These are phyloP conservation scores for Aspergillus biplanus DNA, from an alignment of 495 filamentous ascomycete genomes.

Conservation along the genomic window DNA sequence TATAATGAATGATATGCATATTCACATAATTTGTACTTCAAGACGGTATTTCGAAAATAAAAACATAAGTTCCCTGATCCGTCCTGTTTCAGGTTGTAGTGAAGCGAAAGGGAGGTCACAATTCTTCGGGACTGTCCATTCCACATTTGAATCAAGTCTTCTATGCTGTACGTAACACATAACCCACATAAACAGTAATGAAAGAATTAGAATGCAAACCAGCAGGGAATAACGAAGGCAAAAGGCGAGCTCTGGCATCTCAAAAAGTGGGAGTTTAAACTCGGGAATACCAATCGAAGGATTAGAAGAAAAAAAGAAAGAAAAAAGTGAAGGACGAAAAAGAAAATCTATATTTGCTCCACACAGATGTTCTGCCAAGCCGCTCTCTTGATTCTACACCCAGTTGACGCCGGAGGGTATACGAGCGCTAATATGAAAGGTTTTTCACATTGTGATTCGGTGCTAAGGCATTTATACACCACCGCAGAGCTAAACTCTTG, in stretches of 20 bases:
- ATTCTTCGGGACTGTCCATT: slow-evolving; percentile 20
- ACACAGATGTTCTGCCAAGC: slow-evolving; percentile 40
- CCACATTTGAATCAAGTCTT: slow-evolving; percentile 23
- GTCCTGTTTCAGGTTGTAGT: background rate
- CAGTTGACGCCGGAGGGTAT: slow-evolving; percentile 53
- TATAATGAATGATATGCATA: background rate
- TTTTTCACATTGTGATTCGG: slow-evolving; percentile 31
- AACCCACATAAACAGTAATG: slow-evolving; percentile 28
- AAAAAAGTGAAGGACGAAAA: slow-evolving; percentile 29
- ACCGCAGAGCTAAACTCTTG: slow-evolving; percentile 40
- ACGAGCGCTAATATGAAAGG: slow-evolving; percentile 51
- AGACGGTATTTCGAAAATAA: background rate
- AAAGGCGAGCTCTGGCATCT: slow-evolving; percentile 31
- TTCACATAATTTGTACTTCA: background rate
- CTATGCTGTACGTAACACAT: slow-evolving; percentile 41
- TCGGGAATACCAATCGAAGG: slow-evolving; percentile 21
- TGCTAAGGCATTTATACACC: slow-evolving; percentile 39
- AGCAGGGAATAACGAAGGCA: slow-evolving; percentile 30
- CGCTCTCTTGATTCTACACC: slow-evolving; percentile 46
- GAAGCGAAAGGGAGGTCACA: background rate
- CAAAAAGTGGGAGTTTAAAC: slow-evolving; percentile 15
- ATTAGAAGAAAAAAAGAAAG: slow-evolving; percentile 25
- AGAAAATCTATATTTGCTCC: slow-evolving; percentile 42
- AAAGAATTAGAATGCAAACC: slow-evolving; percentile 31
- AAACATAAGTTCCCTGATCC: background rate